Evolutionary conservation across 176 grass and related monocot genomes (phyloP).

Genomic region (Avena eriantha): DNA sequence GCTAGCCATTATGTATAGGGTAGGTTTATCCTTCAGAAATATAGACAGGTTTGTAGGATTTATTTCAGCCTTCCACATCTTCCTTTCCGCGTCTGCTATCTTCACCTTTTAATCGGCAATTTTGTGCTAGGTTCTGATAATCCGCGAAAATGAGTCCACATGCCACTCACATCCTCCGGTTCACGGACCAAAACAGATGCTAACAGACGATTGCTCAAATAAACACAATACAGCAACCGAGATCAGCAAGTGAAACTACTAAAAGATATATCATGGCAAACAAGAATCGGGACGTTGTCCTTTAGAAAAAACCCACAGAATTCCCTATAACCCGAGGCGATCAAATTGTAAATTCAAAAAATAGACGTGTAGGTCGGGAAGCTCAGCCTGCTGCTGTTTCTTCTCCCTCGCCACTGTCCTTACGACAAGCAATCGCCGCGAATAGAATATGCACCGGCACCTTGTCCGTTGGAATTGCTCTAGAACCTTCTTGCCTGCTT

Average conservation of each 20-base stretch:
- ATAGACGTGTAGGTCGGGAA: not conserved
- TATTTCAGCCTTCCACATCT: too few species aligned
- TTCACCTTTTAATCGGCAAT: too few species aligned
- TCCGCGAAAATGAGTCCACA: too few species aligned
- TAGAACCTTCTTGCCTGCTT: not conserved
- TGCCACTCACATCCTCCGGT: too few species aligned
- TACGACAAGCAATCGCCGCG: not conserved
- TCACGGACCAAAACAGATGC: too few species aligned
- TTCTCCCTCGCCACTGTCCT: not conserved
- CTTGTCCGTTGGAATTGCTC: not conserved
- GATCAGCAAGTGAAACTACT: not conserved
- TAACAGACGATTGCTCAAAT: not conserved
- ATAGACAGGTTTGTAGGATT: too few species aligned
- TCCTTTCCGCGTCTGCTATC: too few species aligned
- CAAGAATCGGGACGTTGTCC: not conserved
- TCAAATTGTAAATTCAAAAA: not conserved
- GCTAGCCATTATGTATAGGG: too few species aligned
- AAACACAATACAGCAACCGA: not conserved
- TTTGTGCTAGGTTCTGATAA: too few species aligned
- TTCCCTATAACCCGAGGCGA: not conserved
- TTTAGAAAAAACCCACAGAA: not conserved
- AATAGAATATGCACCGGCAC: not conserved
- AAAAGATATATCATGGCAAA: not conserved
- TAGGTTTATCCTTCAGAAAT: too few species aligned
- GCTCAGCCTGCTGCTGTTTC: not conserved